Percentiles rank a stretch among this genome's conserved stretches.
Evolutionary conservation across 257 asterid genomes (phyloP).

Genomic region (Cinchona pubescens): DNA sequence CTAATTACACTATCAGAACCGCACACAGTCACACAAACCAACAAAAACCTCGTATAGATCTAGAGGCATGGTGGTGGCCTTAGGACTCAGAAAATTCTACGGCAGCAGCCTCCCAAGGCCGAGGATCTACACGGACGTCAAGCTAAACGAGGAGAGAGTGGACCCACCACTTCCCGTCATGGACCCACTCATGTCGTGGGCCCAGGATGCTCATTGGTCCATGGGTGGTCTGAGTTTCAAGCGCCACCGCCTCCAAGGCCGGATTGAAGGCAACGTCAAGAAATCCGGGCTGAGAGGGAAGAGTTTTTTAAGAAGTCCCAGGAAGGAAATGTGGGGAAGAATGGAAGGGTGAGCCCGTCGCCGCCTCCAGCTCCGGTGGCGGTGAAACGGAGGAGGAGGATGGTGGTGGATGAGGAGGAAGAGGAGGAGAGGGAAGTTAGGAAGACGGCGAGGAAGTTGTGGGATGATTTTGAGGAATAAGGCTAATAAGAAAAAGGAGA

Average conservation of each 20-base stretch:
- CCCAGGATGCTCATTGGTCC: conserved; percentile 90
- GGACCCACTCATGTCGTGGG: conserved; percentile 76
- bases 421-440: conserved; percentile 32
- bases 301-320: conserved; percentile 18
- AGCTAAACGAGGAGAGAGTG: conserved; percentile 49
- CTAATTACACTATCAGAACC: not conserved
- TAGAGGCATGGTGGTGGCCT: conserved; percentile 59
- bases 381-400: conserved; percentile 57
- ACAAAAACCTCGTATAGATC: not conserved
- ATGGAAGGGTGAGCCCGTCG: conserved; percentile 28
- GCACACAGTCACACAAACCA: not conserved
- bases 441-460: not conserved
- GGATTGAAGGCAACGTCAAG: conserved; percentile 78
- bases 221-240: conserved; percentile 82
- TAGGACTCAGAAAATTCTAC: conserved; percentile 86
- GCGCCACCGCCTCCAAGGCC: conserved; percentile 90
- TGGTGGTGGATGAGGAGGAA: conserved; percentile 32
- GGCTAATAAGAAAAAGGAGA: conserved; percentile 30
- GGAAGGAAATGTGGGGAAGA: too few relatives aligned
- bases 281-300: conserved; percentile 59
- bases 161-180: conserved; percentile 73
- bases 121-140: conserved; percentile 59
- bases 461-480: too few relatives aligned
- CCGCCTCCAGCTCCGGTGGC: conserved; percentile 78
- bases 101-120: conserved; percentile 95